Evolutionary conservation across 176 grass and related monocot genomes (phyloP).

Genomic region (Eragrostis nindensis): DNA sequence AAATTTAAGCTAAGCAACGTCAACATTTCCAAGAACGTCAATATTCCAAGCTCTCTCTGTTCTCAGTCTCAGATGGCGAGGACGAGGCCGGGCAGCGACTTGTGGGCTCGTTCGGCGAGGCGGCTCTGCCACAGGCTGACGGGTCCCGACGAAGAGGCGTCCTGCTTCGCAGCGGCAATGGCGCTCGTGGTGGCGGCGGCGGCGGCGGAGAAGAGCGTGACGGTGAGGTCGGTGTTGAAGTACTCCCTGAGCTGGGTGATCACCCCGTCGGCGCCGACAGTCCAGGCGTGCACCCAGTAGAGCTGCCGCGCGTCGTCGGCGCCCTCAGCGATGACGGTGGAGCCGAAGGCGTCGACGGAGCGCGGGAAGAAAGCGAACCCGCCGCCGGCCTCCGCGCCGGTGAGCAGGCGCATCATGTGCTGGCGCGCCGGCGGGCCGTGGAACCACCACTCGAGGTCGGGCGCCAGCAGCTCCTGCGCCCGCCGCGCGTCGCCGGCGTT

Average conservation of each 20-base stretch:
- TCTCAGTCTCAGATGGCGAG: constrained; percentile 60
- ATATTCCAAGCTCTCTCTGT: neutral
- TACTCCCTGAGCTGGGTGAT: constrained; percentile 89
- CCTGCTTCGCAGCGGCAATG: neutral
- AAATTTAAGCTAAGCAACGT: too few relatives aligned
- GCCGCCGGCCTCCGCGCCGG: constrained; percentile 43
- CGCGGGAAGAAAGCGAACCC: constrained; percentile 58
- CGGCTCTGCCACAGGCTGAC: constrained; percentile 68
- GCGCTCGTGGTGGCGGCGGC: constrained; percentile 9
- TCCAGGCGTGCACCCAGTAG: constrained; percentile 95
- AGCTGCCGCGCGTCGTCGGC: constrained; percentile 35
- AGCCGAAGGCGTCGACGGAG: constrained; percentile 63
- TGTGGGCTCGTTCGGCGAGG: constrained; percentile 43
- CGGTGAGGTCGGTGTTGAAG: constrained; percentile 83
- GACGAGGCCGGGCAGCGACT: constrained; percentile 77
- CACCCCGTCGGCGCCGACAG: constrained; percentile 67
- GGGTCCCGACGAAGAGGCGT: constrained; percentile 11
- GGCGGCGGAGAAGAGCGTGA: constrained; percentile 57
- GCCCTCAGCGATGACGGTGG: constrained; percentile 79
- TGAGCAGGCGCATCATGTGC: constrained; percentile 89
- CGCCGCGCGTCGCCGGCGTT: constrained; percentile 53
- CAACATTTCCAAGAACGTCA: too few relatives aligned
- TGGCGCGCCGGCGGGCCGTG: constrained; percentile 78
- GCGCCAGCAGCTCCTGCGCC: constrained; percentile 66
- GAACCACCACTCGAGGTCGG: constrained; percentile 98